phyloP scores from a whole-genome alignment of 805 yeast species.

The Lipomyces yamanashiensis region DNA sequence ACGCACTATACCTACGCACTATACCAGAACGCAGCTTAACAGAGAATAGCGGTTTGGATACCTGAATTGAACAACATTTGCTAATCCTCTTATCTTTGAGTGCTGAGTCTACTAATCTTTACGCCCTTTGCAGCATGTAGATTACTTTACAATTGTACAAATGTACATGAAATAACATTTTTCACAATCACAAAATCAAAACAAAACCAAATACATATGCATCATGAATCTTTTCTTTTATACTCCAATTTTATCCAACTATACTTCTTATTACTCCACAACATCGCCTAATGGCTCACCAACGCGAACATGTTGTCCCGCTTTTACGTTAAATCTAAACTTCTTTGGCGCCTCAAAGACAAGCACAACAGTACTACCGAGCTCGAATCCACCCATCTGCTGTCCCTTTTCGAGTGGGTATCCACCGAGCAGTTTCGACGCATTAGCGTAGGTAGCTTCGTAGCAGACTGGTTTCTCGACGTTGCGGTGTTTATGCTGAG shows the following conservation, averaged over 20 bases:
- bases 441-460: slow-evolving; percentile 88
- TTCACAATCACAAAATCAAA: background rate
- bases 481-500: slow-evolving; percentile 56
- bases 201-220: background rate
- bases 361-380: slow-evolving; percentile 95
- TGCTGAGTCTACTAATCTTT: no score
- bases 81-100: no score
- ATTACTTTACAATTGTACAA: no score
- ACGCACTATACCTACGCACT: no score
- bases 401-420: slow-evolving; percentile 87
- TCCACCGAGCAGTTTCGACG: slow-evolving; percentile 78
- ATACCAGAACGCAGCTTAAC: no score
- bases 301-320: slow-evolving; percentile 80
- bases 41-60: no score
- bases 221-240: background rate
- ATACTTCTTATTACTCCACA: background rate
- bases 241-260: background rate
- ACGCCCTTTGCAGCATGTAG: no score
- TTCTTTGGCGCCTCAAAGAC: slow-evolving; percentile 92
- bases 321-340: slow-evolving; percentile 69
- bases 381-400: slow-evolving; percentile 95
- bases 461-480: slow-evolving; percentile 64
- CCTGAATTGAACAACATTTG: no score
- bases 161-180: no score
- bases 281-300: slow-evolving; percentile 64